A percentile compares a stretch with the other conserved stretches of the same genome.
These are phyloP conservation scores for Colletotrichum gigasporum DNA, from an alignment of 2,329 filamentous ascomycete species.

Conservation along the genomic window DNA sequence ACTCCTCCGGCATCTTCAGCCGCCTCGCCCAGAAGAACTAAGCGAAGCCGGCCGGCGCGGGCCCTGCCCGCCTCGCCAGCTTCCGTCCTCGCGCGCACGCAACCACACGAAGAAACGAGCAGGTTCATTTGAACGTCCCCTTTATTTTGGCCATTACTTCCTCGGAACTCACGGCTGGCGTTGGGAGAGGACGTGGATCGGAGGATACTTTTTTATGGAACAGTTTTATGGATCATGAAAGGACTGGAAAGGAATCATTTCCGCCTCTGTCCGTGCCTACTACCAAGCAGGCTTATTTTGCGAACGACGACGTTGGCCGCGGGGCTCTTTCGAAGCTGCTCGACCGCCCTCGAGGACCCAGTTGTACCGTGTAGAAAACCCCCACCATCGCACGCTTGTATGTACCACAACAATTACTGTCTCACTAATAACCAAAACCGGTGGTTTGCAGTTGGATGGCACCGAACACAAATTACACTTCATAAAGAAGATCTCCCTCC, in stretches of 20 bases:
- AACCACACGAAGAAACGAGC: background rate
- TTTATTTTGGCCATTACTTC: background rate
- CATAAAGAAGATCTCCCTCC: background rate
- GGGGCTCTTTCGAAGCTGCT: background rate
- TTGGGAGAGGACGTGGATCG: slow-evolving; percentile 13
- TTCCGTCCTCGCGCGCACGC: background rate
- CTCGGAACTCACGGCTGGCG: slow-evolving; percentile 5
- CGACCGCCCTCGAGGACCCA: background rate
- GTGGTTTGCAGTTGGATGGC: slow-evolving; percentile 30
- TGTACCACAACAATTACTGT: slow-evolving; percentile 29
- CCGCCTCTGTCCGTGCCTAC: slow-evolving; percentile 1
- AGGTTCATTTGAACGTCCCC: background rate
- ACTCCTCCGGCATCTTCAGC: slow-evolving; percentile 52
- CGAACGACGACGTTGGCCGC: slow-evolving; percentile 1
- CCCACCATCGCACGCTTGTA: slow-evolving; percentile 25
- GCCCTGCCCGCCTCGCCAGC: background rate
- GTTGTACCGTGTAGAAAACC: slow-evolving; percentile 27
- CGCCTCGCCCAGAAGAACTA: slow-evolving; percentile 42
- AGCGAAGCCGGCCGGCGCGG: slow-evolving; percentile 13
- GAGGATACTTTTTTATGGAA: slow-evolving; percentile 26
- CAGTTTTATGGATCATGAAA: slow-evolving; percentile 31
- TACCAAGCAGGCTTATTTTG: slow-evolving; percentile 20
- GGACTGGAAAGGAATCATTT: slow-evolving; percentile 13
- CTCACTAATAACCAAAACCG: slow-evolving; percentile 31
- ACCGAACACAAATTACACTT: slow-evolving; percentile 5